phyloP scores from a whole-genome alignment of 2,329 filamentous ascomycete genomes.

The Diaporthe nobilis region DNA sequence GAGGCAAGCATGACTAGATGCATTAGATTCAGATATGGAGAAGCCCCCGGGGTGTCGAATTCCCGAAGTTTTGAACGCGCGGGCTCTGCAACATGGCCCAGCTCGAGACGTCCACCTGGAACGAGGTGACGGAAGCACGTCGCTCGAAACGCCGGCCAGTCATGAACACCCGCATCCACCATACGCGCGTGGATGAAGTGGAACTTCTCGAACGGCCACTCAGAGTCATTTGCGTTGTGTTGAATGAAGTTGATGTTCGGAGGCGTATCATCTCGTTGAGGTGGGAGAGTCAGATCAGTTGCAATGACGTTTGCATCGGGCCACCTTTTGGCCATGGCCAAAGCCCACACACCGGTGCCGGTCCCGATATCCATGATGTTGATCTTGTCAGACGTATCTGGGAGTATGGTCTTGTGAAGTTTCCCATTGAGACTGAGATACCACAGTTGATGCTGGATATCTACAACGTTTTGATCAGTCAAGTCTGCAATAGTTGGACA shows the following conservation, averaged over 20 bases:
- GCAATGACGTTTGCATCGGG: background rate
- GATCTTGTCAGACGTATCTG: background rate
- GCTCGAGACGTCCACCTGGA: background rate
- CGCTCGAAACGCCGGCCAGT: background rate
- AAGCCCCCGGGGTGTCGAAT: background rate
- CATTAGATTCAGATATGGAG: background rate
- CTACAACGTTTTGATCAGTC: background rate
- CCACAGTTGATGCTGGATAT: conserved; percentile 8
- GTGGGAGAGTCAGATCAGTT: conserved; percentile 1
- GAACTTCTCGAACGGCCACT: background rate
- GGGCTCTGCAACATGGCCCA: background rate
- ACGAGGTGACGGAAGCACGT: background rate
- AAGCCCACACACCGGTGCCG: background rate
- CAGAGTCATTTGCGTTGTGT: background rate
- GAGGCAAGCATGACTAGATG: background rate
- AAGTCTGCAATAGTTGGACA: too few species aligned
- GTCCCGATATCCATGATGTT: background rate
- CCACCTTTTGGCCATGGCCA: background rate
- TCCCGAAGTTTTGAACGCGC: background rate
- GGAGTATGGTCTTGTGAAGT: background rate
- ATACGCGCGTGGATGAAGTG: conserved; percentile 1
- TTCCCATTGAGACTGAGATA: background rate
- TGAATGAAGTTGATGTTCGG: background rate
- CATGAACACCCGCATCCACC: background rate
- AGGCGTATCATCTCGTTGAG: background rate